Evolutionary conservation across 2,329 filamentous ascomycete genomes (phyloP).

Genomic region (Pyrenophora graminea): DNA sequence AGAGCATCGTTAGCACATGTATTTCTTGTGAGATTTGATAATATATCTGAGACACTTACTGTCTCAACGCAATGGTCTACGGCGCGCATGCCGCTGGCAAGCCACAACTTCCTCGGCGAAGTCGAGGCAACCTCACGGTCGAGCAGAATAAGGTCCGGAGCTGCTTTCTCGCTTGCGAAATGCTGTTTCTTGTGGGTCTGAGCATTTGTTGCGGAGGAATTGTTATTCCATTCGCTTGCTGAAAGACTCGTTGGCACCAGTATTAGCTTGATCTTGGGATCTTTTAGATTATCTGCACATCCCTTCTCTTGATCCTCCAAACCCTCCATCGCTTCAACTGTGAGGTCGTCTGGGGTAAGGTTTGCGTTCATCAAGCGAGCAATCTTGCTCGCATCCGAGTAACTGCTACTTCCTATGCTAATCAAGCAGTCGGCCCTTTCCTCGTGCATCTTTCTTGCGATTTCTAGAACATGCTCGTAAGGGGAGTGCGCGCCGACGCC

Average conservation of each 20-base stretch:
- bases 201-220: constrained; percentile 25
- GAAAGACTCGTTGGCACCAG: constrained; percentile 30
- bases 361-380: constrained; percentile 28
- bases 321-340: constrained; percentile 26
- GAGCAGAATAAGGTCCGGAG: constrained; percentile 26
- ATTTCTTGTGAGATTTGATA: not conserved
- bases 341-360: constrained; percentile 16
- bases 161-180: constrained; percentile 23
- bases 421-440: constrained; percentile 27
- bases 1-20: not conserved
- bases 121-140: constrained; percentile 32
- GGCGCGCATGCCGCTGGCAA: constrained; percentile 34
- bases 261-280: constrained; percentile 25
- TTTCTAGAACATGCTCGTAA: constrained; percentile 29
- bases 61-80: constrained; percentile 40
- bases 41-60: not conserved
- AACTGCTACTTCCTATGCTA: constrained; percentile 30
- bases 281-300: constrained; percentile 14
- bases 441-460: constrained; percentile 20
- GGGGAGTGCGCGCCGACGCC: constrained; percentile 30
- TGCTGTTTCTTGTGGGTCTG: constrained; percentile 32
- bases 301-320: constrained; percentile 27
- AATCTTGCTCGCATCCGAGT: constrained; percentile 36
- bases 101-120: constrained; percentile 30
- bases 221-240: constrained; percentile 33